These are phyloP conservation scores for Trichoderma guizhouense DNA, from an alignment of 2,329 filamentous ascomycete genomes.

Conservation along the genomic window DNA sequence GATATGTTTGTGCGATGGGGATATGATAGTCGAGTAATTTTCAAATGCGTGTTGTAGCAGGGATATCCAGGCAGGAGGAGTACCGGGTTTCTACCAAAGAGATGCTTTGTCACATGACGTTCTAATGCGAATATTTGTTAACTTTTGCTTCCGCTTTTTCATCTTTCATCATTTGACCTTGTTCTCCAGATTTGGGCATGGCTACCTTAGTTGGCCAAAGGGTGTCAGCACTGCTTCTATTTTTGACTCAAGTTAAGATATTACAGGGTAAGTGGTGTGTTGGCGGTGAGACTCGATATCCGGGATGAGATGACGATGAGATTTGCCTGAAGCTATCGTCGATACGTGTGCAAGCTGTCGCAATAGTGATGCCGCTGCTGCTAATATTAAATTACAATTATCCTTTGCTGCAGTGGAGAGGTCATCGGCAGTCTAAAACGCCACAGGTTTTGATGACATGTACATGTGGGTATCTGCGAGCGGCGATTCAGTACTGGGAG, in stretches of 20 bases:
- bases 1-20: not conserved
- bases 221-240: slow-evolving; percentile 8
- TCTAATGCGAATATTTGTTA: not conserved
- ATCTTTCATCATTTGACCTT: not conserved
- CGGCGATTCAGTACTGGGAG: not conserved
- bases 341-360: not conserved
- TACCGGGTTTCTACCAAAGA: slow-evolving; percentile 1
- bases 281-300: not conserved
- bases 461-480: not conserved
- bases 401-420: not conserved
- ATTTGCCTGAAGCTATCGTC: not conserved
- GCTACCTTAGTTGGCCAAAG: not conserved
- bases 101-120: not conserved
- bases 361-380: not conserved
- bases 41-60: not conserved
- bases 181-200: not conserved
- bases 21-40: not conserved
- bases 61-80: slow-evolving; percentile 7
- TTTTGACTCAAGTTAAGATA: not conserved
- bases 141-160: not conserved
- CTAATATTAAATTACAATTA: not conserved
- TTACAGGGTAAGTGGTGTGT: not conserved
- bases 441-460: not conserved
- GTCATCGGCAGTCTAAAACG: not conserved
- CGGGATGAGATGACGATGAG: not conserved